phyloP scores from a whole-genome alignment of 257 asterid species.

The Solanum chmielewskii region DNA sequence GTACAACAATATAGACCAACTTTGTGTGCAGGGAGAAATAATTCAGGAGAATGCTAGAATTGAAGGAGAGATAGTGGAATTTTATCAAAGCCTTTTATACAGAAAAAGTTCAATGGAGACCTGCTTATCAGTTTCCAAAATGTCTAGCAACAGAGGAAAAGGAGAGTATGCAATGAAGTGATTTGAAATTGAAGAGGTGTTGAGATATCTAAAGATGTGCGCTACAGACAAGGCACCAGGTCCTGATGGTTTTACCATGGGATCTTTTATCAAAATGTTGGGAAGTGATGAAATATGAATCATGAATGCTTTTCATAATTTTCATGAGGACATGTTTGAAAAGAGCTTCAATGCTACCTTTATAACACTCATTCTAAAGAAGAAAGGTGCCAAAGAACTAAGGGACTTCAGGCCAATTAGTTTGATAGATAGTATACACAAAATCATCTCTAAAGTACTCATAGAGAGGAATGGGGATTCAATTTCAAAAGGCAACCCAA shows the following conservation, averaged over 20 bases:
- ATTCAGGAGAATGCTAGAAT: neutral
- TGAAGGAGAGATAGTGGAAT: neutral
- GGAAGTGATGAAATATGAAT: neutral
- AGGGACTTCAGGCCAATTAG: neutral
- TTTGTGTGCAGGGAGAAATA: neutral
- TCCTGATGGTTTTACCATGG: neutral
- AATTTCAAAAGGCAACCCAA: too few relatives aligned
- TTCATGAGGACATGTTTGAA: neutral
- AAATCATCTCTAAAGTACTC: neutral
- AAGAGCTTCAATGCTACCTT: neutral
- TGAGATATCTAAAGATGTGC: neutral
- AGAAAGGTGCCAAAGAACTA: neutral
- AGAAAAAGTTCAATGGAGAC: neutral
- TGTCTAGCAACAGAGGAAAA: neutral
- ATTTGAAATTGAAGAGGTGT: neutral
- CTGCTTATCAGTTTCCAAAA: neutral
- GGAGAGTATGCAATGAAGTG: neutral
- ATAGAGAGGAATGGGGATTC: neutral
- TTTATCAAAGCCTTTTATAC: neutral
- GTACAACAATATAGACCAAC: neutral
- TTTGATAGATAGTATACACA: neutral
- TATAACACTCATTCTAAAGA: neutral
- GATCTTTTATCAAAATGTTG: neutral
- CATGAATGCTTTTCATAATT: neutral
- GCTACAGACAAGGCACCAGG: neutral